Percentiles rank a stretch among this genome's conserved stretches.
phyloP scores from a whole-genome alignment of 176 grass and related monocot species.

The Cenchrus americanus region DNA sequence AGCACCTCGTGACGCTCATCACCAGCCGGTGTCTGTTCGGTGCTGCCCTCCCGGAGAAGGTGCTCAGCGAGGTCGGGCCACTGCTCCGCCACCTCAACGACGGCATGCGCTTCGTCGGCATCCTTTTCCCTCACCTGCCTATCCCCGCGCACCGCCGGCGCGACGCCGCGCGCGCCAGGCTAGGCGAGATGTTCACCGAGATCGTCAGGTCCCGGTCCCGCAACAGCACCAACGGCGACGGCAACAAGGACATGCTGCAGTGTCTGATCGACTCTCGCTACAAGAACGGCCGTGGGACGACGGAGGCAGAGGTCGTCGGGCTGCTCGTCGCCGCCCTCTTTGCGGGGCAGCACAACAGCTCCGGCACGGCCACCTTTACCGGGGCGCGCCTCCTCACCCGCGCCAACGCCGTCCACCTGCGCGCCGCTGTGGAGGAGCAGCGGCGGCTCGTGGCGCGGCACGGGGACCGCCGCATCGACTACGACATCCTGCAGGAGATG shows the following conservation, averaged over 20 bases:
- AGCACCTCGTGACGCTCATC: slow-evolving; percentile 52
- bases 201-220: slow-evolving; percentile 58
- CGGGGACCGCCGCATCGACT: slow-evolving; percentile 27
- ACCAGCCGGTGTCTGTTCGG: slow-evolving; percentile 63
- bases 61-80: slow-evolving; percentile 50
- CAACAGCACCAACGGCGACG: neutral
- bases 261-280: slow-evolving; percentile 54
- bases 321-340: slow-evolving; percentile 53
- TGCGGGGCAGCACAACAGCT: slow-evolving; percentile 58
- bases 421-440: slow-evolving; percentile 56
- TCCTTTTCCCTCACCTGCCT: slow-evolving; percentile 54
- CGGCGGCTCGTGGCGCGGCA: slow-evolving; percentile 3
- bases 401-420: slow-evolving; percentile 21
- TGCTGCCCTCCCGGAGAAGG: slow-evolving; percentile 49
- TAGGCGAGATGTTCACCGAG: slow-evolving; percentile 57
- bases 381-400: slow-evolving; percentile 51
- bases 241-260: slow-evolving; percentile 61
- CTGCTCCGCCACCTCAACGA: slow-evolving; percentile 58
- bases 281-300: slow-evolving; percentile 55
- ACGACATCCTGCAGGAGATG: slow-evolving; percentile 48
- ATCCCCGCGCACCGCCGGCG: slow-evolving; percentile 56
- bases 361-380: slow-evolving; percentile 43
- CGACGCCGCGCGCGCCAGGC: slow-evolving; percentile 52
- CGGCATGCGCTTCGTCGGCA: slow-evolving; percentile 51
- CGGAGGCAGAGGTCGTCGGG: slow-evolving; percentile 51